These are phyloP conservation scores for Amniculicola lignicola DNA, from an alignment of 495 filamentous ascomycete species.

Conservation along the genomic window DNA sequence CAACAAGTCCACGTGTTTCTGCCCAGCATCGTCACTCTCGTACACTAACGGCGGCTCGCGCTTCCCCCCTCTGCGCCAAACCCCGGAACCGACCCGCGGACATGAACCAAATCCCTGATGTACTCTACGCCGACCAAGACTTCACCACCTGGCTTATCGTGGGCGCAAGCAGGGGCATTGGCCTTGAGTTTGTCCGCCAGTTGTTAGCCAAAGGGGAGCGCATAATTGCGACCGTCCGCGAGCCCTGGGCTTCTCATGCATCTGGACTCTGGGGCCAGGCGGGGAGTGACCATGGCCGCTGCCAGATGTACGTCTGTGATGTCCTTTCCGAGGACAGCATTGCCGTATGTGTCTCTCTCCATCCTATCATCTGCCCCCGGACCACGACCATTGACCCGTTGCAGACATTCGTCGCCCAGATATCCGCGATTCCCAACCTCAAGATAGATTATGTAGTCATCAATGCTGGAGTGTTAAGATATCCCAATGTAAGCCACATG, in stretches of 20 bases:
- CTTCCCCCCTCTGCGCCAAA: too few species aligned
- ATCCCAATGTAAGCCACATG: constrained; percentile 50
- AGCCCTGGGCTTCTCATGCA: constrained; percentile 39
- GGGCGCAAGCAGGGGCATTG: constrained; percentile 57
- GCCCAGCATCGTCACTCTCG: too few species aligned
- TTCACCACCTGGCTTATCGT: constrained; percentile 53
- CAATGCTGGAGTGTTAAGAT: constrained; percentile 57
- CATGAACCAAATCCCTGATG: constrained; percentile 38
- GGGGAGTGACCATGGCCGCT: constrained; percentile 42
- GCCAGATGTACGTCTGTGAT: constrained; percentile 52
- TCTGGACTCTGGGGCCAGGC: constrained; percentile 46
- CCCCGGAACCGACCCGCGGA: too few species aligned
- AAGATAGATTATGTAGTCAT: constrained; percentile 53
- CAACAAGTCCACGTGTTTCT: too few species aligned
- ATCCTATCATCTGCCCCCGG: background rate
- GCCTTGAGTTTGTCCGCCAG: constrained; percentile 54
- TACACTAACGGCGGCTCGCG: too few species aligned
- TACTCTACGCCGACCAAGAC: constrained; percentile 34
- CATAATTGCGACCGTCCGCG: constrained; percentile 54
- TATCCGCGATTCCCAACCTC: constrained; percentile 35
- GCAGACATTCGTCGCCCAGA: constrained; percentile 39
- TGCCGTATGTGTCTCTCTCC: constrained; percentile 43
- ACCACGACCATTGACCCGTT: background rate
- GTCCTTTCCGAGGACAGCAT: constrained; percentile 52
- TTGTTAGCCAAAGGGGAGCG: constrained; percentile 47